phyloP scores from a whole-genome alignment of 139 green algal species.

The Limnomonas spitsbergensis region DNA sequence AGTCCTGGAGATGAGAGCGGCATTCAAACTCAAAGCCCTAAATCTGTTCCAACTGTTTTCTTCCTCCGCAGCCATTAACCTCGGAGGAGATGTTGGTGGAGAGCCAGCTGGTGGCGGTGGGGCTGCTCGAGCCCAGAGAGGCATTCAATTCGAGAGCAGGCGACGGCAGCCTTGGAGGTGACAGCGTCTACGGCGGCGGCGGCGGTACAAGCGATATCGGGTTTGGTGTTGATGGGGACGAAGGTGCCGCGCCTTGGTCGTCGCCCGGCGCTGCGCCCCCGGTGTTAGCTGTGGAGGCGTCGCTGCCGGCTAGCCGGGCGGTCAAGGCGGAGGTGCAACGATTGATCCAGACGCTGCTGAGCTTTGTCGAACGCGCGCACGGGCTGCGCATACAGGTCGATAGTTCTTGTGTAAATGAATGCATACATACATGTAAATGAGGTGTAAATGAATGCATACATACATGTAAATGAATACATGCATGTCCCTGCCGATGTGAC shows the following conservation, averaged over 20 bases:
- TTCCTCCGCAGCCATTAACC: constrained; percentile 14
- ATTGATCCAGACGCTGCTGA: constrained; percentile 7
- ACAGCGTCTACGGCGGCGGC: too few species aligned
- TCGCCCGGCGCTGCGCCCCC: neutral
- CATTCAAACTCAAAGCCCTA: too few species aligned
- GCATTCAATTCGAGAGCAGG: neutral
- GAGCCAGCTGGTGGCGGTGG: constrained; percentile 37
- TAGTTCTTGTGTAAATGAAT: too few species aligned
- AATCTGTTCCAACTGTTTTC: too few species aligned
- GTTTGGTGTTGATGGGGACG: too few species aligned
- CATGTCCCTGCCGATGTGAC: neutral
- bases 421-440: too few species aligned
- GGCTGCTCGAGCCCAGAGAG: constrained; percentile 29
- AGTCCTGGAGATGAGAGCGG: too few species aligned
- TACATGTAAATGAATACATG: too few species aligned
- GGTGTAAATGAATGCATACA: too few species aligned
- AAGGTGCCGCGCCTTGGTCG: too few species aligned
- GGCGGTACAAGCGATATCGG: too few species aligned
- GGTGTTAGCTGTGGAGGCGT: neutral
- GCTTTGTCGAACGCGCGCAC: constrained; percentile 39
- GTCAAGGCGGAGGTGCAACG: constrained; percentile 13
- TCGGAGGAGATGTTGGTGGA: constrained; percentile 34
- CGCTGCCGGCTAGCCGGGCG: neutral
- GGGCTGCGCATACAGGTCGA: constrained; percentile 15
- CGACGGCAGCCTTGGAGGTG: neutral